Conservation (phyloP, 306 rosid species). For the Pachyrhizus erosus region DNA sequence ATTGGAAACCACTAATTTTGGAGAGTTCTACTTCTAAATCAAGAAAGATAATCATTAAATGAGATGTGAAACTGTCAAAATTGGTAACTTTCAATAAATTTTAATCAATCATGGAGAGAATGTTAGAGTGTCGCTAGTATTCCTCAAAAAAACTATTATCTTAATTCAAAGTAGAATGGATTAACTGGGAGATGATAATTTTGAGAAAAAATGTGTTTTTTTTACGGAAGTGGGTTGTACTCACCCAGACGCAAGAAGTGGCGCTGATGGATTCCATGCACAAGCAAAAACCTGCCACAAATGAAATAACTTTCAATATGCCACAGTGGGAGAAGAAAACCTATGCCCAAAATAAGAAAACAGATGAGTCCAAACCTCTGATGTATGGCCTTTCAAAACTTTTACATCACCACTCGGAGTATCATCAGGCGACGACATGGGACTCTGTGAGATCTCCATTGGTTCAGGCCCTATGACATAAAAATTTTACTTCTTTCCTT, state of each 20-base stretch:
- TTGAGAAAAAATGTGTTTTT: neutral
- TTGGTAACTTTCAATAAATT: too few relatives aligned
- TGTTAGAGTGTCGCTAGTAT: too few relatives aligned
- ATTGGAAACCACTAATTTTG: too few relatives aligned
- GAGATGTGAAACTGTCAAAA: too few relatives aligned
- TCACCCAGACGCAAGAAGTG: slow-evolving; percentile 81
- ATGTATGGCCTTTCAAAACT: slow-evolving; percentile 72
- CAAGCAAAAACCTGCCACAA: slow-evolving; percentile 70
- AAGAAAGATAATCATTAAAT: too few relatives aligned
- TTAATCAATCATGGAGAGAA: too few relatives aligned
- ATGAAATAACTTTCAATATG: slow-evolving; percentile 12
- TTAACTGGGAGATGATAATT: neutral
- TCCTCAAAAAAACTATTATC: neutral
- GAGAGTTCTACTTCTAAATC: too few relatives aligned
- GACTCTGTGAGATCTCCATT: slow-evolving; percentile 63
- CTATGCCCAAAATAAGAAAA: slow-evolving; percentile 8
- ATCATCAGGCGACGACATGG: slow-evolving; percentile 42
- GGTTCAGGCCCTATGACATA: slow-evolving; percentile 65
- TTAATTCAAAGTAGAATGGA: slow-evolving; percentile 15
- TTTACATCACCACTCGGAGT: slow-evolving; percentile 53
- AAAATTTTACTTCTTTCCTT: neutral
- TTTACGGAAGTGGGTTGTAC: slow-evolving; percentile 29
- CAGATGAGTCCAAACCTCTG: slow-evolving; percentile 57
- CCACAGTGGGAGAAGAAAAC: neutral
- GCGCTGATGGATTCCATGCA: slow-evolving; percentile 78